Base-by-base conservation (phyloP, 2,329 filamentous ascomycete genomes). In the Cladophialophora psammophila region DNA sequence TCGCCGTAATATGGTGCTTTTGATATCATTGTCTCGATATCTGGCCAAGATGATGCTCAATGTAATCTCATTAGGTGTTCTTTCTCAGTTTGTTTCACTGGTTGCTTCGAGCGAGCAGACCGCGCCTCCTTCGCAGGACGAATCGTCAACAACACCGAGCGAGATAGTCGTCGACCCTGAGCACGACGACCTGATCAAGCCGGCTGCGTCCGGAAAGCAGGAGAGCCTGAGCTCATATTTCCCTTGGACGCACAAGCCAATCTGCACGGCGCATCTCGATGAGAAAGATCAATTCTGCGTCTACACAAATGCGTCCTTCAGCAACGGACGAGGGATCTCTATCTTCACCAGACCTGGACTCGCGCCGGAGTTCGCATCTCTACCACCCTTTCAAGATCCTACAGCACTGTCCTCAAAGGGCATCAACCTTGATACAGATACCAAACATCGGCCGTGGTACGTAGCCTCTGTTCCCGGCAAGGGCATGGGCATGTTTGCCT, bases 331-430 rank as follows among this genome's bases (percentile, higher is more conserved):
- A 9, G 69, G 69, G 6, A 69, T 71, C 40, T 68, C 69, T 12
- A 69, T 69, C 40, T 71, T 71, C 54, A 71, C 69, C 6, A 69
- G 60, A 18, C 69, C 69, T 3, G 35, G 36, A 32, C 65, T 71
- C 10, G 66, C 69, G 3, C 34, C 35, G 3, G 60, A 68, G 20
- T 54, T 67, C 15, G 66, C 64, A 2, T 20, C 48, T 34, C 48
- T 61, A 5, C 50, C 64, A 3, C 64, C 64, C 1, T 66, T 69
- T 42, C 67, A 69, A 10, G 59, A 67, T 18, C 18, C 57, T 35
- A 20, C 52, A 20, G 54, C 53, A 18, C 57, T 66, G 12, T 52
- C 62, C 5, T 59, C 54, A 7, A 38, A 55, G 15, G 64, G 61
- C 7, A 65, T 66, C 52, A 66, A 67, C 34, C 40, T 31, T 15